Evolutionary conservation across 208 protist genomes (phyloP).

Genomic region (Histomonas meleagridis): DNA sequence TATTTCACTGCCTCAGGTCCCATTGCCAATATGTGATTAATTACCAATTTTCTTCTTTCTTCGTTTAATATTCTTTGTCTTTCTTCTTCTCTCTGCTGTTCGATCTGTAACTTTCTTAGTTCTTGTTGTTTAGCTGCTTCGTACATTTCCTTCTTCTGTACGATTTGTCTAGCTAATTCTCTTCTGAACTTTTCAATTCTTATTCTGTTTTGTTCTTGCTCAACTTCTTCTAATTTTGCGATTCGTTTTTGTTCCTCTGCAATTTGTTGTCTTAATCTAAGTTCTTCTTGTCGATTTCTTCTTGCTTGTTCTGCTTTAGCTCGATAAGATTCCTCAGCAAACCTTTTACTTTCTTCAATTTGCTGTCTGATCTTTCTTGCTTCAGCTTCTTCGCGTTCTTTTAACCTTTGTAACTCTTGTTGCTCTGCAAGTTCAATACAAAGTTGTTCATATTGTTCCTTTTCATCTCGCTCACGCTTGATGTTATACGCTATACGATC

Average conservation of each 20-base stretch:
- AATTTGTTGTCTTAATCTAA: background rate
- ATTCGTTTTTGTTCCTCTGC: background rate
- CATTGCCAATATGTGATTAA: slow-evolving; percentile 25
- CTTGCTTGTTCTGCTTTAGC: background rate
- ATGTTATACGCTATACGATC: background rate
- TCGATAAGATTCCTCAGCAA: background rate
- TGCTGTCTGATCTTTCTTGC: background rate
- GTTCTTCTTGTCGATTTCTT: background rate
- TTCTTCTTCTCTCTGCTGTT: background rate
- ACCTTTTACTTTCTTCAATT: background rate
- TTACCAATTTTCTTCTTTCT: slow-evolving; percentile 31
- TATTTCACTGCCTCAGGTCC: slow-evolving; percentile 27
- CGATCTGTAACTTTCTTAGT: background rate
- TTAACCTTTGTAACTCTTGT: background rate
- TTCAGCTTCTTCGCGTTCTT: background rate
- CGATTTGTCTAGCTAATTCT: background rate
- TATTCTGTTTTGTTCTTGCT: slow-evolving; percentile 9
- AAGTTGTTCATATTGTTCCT: background rate
- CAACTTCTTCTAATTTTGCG: background rate
- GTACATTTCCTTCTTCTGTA: slow-evolving; percentile 35
- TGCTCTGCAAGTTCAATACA: slow-evolving; percentile 17
- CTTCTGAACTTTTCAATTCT: slow-evolving; percentile 28
- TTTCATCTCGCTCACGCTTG: background rate
- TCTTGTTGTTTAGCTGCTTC: background rate
- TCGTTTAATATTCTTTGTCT: slow-evolving; percentile 30